Evolutionary conservation across 2,329 filamentous ascomycete species (phyloP).

Genomic region (Xenosphaeropsis pyriputrescens): DNA sequence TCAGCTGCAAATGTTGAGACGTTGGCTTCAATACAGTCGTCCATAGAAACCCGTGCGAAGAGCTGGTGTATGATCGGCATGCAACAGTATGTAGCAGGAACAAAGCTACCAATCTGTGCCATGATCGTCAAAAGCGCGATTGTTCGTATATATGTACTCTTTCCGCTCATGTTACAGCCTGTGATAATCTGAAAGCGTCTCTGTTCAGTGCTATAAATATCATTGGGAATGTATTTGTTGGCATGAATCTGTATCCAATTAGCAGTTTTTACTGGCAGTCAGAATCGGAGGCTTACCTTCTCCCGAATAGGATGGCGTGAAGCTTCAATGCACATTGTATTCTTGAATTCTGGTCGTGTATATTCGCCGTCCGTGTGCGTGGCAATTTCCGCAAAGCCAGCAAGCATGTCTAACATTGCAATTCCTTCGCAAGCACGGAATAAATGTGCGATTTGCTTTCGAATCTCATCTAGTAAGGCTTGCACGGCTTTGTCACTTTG

Average conservation of each 20-base stretch:
- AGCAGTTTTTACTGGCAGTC: background rate
- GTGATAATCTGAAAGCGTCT: slow-evolving; percentile 86
- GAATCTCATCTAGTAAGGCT: slow-evolving; percentile 56
- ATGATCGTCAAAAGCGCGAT: slow-evolving; percentile 78
- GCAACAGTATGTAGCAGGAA: slow-evolving; percentile 72
- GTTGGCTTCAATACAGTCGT: slow-evolving; percentile 81
- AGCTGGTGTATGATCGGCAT: slow-evolving; percentile 71
- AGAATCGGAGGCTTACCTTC: slow-evolving; percentile 27
- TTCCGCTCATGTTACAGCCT: slow-evolving; percentile 96
- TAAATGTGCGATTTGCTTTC: slow-evolving; percentile 53
- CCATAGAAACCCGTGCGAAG: slow-evolving; percentile 75
- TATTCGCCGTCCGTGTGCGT: slow-evolving; percentile 49
- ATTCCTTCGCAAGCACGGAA: slow-evolving; percentile 81
- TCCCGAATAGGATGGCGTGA: slow-evolving; percentile 58
- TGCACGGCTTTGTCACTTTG: slow-evolving; percentile 70
- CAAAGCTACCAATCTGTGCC: slow-evolving; percentile 85
- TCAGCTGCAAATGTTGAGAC: slow-evolving; percentile 88
- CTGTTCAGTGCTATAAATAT: slow-evolving; percentile 71
- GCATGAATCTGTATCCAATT: slow-evolving; percentile 33
- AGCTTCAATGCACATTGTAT: slow-evolving; percentile 48
- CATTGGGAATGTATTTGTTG: slow-evolving; percentile 69
- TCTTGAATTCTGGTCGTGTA: slow-evolving; percentile 43
- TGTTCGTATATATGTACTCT: slow-evolving; percentile 85
- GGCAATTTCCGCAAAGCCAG: slow-evolving; percentile 60
- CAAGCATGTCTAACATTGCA: slow-evolving; percentile 74